These are phyloP conservation scores for Thelephora aurantiotincta DNA, from an alignment of 768 basidiomycete genomes.

Conservation along the genomic window DNA sequence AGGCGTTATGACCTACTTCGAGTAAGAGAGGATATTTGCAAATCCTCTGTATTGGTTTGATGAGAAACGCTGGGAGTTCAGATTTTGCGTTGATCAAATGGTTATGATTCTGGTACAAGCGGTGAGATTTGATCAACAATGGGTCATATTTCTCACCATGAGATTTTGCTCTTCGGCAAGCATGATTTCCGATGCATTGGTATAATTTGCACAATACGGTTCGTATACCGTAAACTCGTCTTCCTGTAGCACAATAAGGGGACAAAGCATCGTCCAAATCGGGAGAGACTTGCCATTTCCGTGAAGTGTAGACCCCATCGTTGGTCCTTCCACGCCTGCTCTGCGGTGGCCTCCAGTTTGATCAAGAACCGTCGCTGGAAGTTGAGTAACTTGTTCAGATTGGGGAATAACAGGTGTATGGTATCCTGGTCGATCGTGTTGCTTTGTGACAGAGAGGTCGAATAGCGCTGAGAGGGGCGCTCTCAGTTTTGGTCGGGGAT, in stretches of 20 bases:
- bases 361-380: conserved; percentile 93
- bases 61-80: conserved; percentile 91
- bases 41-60: conserved; percentile 96
- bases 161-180: conserved; percentile 72
- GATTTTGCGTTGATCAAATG: conserved; percentile 80
- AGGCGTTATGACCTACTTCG: conserved; percentile 40
- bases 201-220: conserved; percentile 81
- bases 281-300: conserved; percentile 51
- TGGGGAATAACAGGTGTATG: conserved; percentile 90
- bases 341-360: conserved; percentile 74
- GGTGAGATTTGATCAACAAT: conserved; percentile 5
- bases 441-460: conserved; percentile 66
- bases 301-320: conserved; percentile 80
- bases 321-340: conserved; percentile 71
- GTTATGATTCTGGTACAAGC: conserved; percentile 45
- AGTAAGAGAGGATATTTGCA: conserved; percentile 97
- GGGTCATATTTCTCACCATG: conserved; percentile 29
- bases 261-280: conserved; percentile 16
- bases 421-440: conserved; percentile 89
- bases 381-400: conserved; percentile 87
- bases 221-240: conserved; percentile 93
- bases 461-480: conserved; percentile 56
- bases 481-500: conserved; percentile 5
- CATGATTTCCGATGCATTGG: conserved; percentile 13
- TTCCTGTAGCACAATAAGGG: conserved; percentile 43